Evolutionary conservation across 202 grass and related monocot genomes (phyloP).

Genomic region (Bolboschoenoplectus hybrid): DNA sequence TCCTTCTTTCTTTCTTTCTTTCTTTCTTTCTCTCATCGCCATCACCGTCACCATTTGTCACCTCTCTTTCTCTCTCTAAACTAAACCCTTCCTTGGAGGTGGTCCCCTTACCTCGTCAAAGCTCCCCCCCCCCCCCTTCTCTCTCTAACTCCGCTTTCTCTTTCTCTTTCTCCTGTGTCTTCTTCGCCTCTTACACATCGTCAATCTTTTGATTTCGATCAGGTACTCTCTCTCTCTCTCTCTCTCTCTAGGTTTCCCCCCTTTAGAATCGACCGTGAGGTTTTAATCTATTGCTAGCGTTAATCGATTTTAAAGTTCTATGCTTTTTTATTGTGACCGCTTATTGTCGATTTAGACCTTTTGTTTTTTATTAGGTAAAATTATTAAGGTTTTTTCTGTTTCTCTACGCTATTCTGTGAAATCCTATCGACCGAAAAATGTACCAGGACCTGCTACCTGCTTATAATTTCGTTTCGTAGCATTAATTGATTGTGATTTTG

Average conservation of each 20-base stretch:
- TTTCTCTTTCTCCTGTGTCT: not conserved
- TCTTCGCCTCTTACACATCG: not conserved
- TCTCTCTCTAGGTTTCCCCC: not conserved
- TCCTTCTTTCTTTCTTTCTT: too few relatives aligned
- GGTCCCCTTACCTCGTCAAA: slow-evolving; percentile 29
- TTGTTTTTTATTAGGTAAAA: slow-evolving; percentile 19
- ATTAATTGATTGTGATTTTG: not conserved
- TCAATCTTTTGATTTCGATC: slow-evolving; percentile 18
- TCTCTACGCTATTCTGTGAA: slow-evolving; percentile 16
- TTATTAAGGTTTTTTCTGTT: not conserved
- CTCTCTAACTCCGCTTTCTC: not conserved
- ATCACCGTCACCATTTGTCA: slow-evolving; percentile 12
- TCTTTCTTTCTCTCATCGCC: not conserved
- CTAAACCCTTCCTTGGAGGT: not conserved
- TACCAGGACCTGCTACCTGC: not conserved
- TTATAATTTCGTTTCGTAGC: not conserved
- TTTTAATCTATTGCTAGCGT: slow-evolving; percentile 2
- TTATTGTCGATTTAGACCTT: not conserved
- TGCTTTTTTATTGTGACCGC: not conserved
- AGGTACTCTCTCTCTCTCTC: slow-evolving; percentile 26
- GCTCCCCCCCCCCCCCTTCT: not conserved
- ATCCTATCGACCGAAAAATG: not conserved
- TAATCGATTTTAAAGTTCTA: slow-evolving; percentile 4
- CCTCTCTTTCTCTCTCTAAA: slow-evolving; percentile 23
- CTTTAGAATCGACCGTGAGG: not conserved